These are phyloP conservation scores for Kurtzmaniella natalensis DNA, from an alignment of 1,139 yeast genomes.

Conservation along the genomic window DNA sequence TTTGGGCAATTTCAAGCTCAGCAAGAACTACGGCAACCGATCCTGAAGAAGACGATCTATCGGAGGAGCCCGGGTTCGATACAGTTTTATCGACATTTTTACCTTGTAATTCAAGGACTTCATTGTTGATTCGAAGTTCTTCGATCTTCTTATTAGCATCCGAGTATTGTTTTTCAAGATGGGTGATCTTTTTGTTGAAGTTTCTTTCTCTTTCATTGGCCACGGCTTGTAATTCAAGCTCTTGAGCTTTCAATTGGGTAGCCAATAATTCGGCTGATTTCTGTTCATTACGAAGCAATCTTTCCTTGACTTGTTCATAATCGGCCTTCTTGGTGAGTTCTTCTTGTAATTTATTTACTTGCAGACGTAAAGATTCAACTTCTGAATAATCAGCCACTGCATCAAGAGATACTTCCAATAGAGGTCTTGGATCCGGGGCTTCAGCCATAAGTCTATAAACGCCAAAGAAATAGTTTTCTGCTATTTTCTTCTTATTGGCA, in stretches of 20 bases:
- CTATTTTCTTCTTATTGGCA: conserved; percentile 70
- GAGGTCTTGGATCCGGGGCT: conserved; percentile 89
- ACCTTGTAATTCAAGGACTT: conserved; percentile 46
- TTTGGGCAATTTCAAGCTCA: conserved; percentile 62
- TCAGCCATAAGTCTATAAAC: conserved; percentile 76
- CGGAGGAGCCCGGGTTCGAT: conserved; percentile 13
- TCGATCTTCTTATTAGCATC: conserved; percentile 47
- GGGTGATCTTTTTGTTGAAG: conserved; percentile 51
- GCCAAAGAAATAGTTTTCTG: conserved; percentile 70
- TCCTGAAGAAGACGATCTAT: conserved; percentile 6
- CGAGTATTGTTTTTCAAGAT: conserved; percentile 38
- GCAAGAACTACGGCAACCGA: conserved; percentile 32
- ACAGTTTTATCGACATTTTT: conserved; percentile 34
- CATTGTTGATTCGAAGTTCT: conserved; percentile 52
- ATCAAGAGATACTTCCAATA: conserved; percentile 68
- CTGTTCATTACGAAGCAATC: conserved; percentile 56
- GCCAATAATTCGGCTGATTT: conserved; percentile 50
- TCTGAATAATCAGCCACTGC: conserved; percentile 61
- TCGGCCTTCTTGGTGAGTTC: conserved; percentile 67
- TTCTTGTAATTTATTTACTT: conserved; percentile 54
- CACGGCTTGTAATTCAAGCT: conserved; percentile 54
- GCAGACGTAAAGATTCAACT: conserved; percentile 46
- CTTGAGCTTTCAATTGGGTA: conserved; percentile 49
- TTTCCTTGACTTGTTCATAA: conserved; percentile 68
- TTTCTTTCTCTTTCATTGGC: conserved; percentile 61